phyloP scores from a whole-genome alignment of 2,329 filamentous ascomycete species.

The Penicillium janthinellum region DNA sequence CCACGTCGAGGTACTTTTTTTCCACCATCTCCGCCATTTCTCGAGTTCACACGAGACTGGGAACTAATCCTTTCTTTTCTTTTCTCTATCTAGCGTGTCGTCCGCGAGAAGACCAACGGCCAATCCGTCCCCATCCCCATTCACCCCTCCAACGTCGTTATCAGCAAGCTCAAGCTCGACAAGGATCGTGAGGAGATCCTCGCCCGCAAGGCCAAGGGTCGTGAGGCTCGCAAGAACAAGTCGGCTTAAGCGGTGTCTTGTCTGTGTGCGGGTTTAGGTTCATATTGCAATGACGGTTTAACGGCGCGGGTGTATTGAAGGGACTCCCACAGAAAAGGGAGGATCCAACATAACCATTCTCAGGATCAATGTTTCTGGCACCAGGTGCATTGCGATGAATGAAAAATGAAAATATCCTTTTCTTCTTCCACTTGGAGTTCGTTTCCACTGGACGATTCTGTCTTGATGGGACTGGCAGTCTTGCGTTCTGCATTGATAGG shows the following conservation, averaged over 20 bases:
- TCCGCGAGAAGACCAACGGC: constrained; percentile 95
- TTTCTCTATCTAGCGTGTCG: constrained; percentile 57
- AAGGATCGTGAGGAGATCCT: constrained; percentile 55
- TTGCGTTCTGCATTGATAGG: background rate
- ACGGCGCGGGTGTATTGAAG: constrained; percentile 29
- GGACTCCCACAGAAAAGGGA: constrained; percentile 26
- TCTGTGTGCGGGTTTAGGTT: constrained; percentile 59
- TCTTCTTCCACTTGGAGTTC: constrained; percentile 62
- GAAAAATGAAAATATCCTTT: constrained; percentile 68
- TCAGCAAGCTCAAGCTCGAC: constrained; percentile 95
- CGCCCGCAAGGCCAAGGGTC: constrained; percentile 47
- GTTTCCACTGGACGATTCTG: constrained; percentile 4
- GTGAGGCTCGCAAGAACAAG: constrained; percentile 49
- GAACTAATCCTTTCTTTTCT: background rate
- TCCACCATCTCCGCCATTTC: background rate
- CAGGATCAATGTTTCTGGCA: constrained; percentile 30
- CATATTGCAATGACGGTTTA: constrained; percentile 63
- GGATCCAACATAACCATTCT: constrained; percentile 27
- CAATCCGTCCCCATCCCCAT: constrained; percentile 93
- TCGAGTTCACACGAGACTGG: background rate
- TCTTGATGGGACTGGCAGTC: constrained; percentile 5
- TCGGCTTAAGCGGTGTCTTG: constrained; percentile 60
- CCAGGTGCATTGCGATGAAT: constrained; percentile 37
- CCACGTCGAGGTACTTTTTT: constrained; percentile 73
- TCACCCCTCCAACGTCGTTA: constrained; percentile 94